These are phyloP conservation scores for Phytophthora tubulina DNA, from an alignment of 352 stramenopile genomes.

Conservation along the genomic window DNA sequence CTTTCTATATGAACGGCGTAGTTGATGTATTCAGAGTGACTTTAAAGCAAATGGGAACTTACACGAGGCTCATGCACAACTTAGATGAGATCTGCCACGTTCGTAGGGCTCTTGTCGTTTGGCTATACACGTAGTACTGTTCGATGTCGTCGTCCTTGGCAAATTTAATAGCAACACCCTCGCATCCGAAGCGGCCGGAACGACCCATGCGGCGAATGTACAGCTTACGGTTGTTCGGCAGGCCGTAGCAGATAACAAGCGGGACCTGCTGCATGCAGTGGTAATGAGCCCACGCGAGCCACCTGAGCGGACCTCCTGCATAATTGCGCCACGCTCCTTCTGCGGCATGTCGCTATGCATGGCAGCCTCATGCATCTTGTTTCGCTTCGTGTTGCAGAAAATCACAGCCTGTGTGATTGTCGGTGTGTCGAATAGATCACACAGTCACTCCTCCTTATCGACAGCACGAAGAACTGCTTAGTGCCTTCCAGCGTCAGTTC, in stretches of 20 bases:
- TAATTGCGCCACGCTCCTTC: constrained; percentile 94
- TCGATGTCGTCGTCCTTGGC: constrained; percentile 99
- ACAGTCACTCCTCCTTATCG: constrained; percentile 99
- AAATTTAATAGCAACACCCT: constrained; percentile 99
- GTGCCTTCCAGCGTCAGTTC: constrained; percentile 98
- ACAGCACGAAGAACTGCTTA: constrained; percentile 99
- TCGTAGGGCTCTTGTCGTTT: constrained; percentile 99
- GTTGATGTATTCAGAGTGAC: too few species aligned
- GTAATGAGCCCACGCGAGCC: constrained; percentile 97
- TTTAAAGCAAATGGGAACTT: too few species aligned
- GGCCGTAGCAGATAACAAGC: constrained; percentile 98
- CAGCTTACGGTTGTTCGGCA: constrained; percentile 96
- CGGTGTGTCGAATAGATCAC: constrained; percentile 98
- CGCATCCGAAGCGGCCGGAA: constrained; percentile 96
- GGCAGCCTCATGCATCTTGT: constrained; percentile 97
- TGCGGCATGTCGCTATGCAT: constrained; percentile 99
- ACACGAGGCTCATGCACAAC: too few species aligned
- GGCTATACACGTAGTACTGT: constrained; percentile 96
- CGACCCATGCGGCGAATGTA: constrained; percentile 97
- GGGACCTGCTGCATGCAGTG: constrained; percentile 97
- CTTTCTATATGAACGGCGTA: too few species aligned
- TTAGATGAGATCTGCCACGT: constrained; percentile 99
- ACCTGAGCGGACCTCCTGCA: constrained; percentile 97
- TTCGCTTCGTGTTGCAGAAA: constrained; percentile 99
- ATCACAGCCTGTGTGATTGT: constrained; percentile 99